Evolutionary conservation across 108 stramenopile genomes (phyloP), one percentile per base, ranked within the genome.

Genomic region (Skeletonema grethae): DNA sequence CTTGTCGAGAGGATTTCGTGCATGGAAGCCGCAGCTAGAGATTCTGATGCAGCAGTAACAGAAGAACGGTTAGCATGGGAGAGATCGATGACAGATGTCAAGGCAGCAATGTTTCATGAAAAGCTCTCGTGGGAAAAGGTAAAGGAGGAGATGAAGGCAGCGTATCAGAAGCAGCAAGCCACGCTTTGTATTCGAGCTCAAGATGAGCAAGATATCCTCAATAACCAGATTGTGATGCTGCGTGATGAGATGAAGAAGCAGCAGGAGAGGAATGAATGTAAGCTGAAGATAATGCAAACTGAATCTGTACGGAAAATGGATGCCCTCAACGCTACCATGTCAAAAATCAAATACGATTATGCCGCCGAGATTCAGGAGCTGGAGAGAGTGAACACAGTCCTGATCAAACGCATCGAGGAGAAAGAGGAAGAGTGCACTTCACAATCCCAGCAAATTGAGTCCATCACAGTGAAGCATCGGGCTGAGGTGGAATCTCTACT

Each of bases 91-190:
- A 57, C 35, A 2, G 68, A 31, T 39, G 43, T 57, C n/a, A 67
- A 57, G 7, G 31, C 30, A 55, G 56, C 63, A 18, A 64, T 61
- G 38, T 67, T 35, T 8, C 62, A 62, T 30, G 79, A 80, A 29
- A 41, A 62, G 7, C 56, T 69, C 53, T 68, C 71, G 10, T 80
- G 43, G 57, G 67, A 65, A 29, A 73, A 62, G n/a, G 72, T 56
- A 35, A 69, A 64, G 72, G 79, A 73, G 8, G 79, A 73, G 43
- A 38, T 60, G 63, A 80, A 73, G 35, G 63, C 32, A 0, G 41
- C 68, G 16, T 45, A 64, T 35, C 22, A 56, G 48, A 68, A 65
- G 36, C 72, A 80, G 22, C 53, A 50, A n/a, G 66, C 62, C 15
- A 61, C 57, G 15, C 30, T 69, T 1, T 62, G 67, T 29, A 53